Evolutionary conservation across 75 land plant genomes (phyloP).

Genomic region (Pinus albicaulis): DNA sequence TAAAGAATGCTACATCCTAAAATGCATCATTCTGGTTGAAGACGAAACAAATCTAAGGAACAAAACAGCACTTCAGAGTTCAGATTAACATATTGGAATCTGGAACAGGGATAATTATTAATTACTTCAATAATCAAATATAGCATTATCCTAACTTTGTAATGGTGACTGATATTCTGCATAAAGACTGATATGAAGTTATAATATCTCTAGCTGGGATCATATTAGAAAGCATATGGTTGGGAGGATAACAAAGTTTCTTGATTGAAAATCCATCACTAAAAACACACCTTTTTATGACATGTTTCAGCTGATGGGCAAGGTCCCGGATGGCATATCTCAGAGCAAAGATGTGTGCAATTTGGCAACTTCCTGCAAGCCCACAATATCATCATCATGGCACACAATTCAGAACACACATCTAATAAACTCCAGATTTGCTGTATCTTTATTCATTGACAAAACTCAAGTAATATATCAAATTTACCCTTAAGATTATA

Average conservation of each 20-base stretch:
- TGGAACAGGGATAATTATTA: background rate
- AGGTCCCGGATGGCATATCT: slow-evolving; percentile 87
- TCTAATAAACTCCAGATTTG: no score
- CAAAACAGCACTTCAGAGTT: background rate
- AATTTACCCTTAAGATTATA: background rate
- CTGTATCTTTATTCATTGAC: no score
- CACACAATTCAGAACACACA: background rate
- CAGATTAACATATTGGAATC: background rate
- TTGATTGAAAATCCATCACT: background rate
- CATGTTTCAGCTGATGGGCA: slow-evolving; percentile 80
- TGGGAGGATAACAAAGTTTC: background rate
- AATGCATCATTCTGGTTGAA: background rate
- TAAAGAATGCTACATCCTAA: background rate
- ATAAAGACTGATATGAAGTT: background rate
- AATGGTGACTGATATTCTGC: background rate
- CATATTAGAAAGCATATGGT: background rate
- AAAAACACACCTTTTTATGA: slow-evolving; percentile 73
- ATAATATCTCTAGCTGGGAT: background rate
- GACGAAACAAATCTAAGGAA: background rate
- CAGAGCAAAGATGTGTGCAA: slow-evolving; percentile 90
- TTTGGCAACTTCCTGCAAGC: slow-evolving; percentile 81
- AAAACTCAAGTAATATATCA: background rate
- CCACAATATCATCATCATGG: background rate
- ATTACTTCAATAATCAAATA: background rate
- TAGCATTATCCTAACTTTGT: background rate